Base-by-base conservation (phyloP, 1,284 basidiomycete species). In the Irpex sp. region DNA sequence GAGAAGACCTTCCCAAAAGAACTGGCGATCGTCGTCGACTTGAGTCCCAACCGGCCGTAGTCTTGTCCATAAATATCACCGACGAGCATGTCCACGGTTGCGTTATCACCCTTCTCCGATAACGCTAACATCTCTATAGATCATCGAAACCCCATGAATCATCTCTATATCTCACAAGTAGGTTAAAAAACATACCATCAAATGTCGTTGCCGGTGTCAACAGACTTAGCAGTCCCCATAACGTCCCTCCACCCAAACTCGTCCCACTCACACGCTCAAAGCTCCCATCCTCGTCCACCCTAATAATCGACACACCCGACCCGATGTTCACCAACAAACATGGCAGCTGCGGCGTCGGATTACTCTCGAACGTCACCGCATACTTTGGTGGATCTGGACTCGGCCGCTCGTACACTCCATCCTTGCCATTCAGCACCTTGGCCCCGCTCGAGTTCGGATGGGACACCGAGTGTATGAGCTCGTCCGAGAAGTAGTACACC, bases 1-100 rank as follows among this genome's bases (percentile, higher is more conserved):
- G 93, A 92, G 81, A 99, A 98, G 55, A 99, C 97, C 73, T 99
- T 99, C 58, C 97, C 97, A 75, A 99, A 99, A 13, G 94, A 94
- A 65, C 94, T 97, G 4, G 97, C 97, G 71, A 99, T 99, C 75
- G 93, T 98, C 8, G 94, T 96, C 37, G 94, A 96, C 78, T 98
- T 99, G 62, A 99, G 86, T 4, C 97, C 97, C 39, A 99, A 87
- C 66, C 93, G 93, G 74, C 84, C 88, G 77, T 97, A 96, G 77
- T 97, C 96, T 68, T 92, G 89, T 26, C 96, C 97, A 74, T 99
- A 99, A 68, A 99, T 99, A 79, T 99, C 97, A 35, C 97, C 96
- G 53, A 99, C 97, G 59, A 99, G 89, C 97, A 99, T 99, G 76
- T 99, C 97, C 35, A 99, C 97, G 5, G 85, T 85, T 55, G 90